Evolutionary conservation across 345 rosid genomes (phyloP).

Genomic region (Linum lewisii): DNA sequence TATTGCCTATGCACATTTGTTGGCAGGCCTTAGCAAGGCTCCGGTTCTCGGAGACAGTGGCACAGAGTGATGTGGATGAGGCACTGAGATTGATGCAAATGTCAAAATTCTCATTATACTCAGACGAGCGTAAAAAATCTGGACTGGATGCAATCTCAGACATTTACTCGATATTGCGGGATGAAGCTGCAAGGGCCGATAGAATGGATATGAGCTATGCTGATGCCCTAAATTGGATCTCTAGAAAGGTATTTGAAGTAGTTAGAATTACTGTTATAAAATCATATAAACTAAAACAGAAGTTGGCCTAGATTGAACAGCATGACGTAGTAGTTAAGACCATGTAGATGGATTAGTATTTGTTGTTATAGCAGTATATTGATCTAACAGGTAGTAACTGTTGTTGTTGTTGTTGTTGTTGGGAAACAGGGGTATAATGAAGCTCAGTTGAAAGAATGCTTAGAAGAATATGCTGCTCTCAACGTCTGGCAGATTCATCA

Average conservation of each 20-base stretch:
- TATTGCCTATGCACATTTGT: slow-evolving; percentile 1
- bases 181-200: slow-evolving; percentile 87
- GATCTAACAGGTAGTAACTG: neutral
- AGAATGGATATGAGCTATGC: slow-evolving; percentile 74
- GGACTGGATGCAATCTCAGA: slow-evolving; percentile 98
- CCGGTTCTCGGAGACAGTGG: slow-evolving; percentile 85
- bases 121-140: slow-evolving; percentile 79
- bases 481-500: slow-evolving; percentile 98
- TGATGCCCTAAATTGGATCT: slow-evolving; percentile 93
- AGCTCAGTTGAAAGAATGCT: slow-evolving; percentile 94
- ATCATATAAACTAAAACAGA: neutral
- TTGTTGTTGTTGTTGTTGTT: neutral
- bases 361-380: too few relatives aligned
- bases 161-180: slow-evolving; percentile 86
- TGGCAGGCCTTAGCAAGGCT: slow-evolving; percentile 90
- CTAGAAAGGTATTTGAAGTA: slow-evolving; percentile 99
- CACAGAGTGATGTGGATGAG: slow-evolving; percentile 97
- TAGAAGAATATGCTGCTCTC: slow-evolving; percentile 91
- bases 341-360: neutral
- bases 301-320: neutral
- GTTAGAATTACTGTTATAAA: slow-evolving; percentile 22
- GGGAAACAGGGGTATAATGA: slow-evolving; percentile 88
- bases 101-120: slow-evolving; percentile 93
- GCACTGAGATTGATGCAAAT: slow-evolving; percentile 95
- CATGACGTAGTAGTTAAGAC: too few relatives aligned